phyloP scores from a whole-genome alignment of 257 asterid genomes.

The Coffea canephora region DNA sequence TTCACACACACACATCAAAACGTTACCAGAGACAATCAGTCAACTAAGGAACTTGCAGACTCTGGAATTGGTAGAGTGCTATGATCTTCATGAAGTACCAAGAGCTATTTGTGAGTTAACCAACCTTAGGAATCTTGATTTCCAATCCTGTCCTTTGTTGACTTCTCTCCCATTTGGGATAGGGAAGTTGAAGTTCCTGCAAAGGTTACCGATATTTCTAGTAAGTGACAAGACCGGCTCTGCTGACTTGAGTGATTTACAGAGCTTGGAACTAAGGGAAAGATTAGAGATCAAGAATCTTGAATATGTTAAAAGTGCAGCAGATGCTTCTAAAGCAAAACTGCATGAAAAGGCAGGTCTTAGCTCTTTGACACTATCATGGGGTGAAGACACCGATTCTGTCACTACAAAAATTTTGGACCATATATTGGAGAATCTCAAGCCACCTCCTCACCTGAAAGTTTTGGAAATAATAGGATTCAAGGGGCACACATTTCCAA shows the following conservation, averaged over 20 bases:
- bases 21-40: constrained; percentile 16
- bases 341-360: constrained; percentile 11
- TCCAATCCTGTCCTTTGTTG: constrained; percentile 4
- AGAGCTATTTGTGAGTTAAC: constrained; percentile 8
- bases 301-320: constrained; percentile 2
- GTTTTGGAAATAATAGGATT: constrained; percentile 14
- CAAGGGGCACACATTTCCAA: not conserved
- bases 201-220: constrained; percentile 5
- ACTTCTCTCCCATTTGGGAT: constrained; percentile 9
- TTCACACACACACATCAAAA: constrained; percentile 10
- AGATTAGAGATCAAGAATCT: constrained; percentile 19
- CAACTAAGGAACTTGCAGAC: constrained; percentile 14
- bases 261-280: constrained; percentile 9
- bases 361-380: not conserved
- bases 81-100: constrained; percentile 12
- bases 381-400: constrained; percentile 4
- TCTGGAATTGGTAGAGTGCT: constrained; percentile 3
- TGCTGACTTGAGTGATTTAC: constrained; percentile 10
- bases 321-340: constrained; percentile 11
- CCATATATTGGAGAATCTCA: constrained; percentile 8
- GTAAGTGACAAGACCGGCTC: not conserved
- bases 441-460: constrained; percentile 13
- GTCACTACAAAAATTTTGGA: constrained; percentile 8
- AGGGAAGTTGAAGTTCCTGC: constrained; percentile 18
- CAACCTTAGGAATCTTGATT: constrained; percentile 19